Base-by-base conservation (phyloP, 805 yeast species). In the Clavispora phyllophila region DNA sequence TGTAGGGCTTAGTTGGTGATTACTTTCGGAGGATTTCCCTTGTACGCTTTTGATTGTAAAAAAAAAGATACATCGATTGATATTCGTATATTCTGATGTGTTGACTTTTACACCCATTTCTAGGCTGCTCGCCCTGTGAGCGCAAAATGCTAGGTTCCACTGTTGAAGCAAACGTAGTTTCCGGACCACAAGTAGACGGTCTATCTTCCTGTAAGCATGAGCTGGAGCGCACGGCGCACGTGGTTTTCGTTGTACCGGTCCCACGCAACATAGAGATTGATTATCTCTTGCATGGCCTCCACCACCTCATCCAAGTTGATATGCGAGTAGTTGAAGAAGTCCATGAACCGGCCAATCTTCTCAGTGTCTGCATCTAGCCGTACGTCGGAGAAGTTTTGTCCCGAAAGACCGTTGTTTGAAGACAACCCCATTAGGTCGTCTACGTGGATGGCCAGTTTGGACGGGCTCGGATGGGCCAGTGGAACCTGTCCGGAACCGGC, bases 251-350 rank as follows among this genome's bases (percentile, higher is more conserved):
- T 87, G 56, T 86, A 89, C n/a, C 78, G 60, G 50, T 85, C 88
- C 96, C 97, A 90, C 6, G 79, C 75, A 37, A 87, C 90, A 58
- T 90, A 91, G 3, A 90, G 62, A 3, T 85, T 79, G 33, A 91
- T 73, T 56, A 89, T 65, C 52, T 89, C 96, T 59, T 91, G 97
- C 23, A 89, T 80, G 10, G 89, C 82, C 46, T 85, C 91, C 34
- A 84, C 79, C 5, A 87, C 80, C 56, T 85, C 85, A 41, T 80
- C 85, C 27, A 89, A 62, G 56, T 90, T 85, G 3, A 91, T 76
- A 48, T 85, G 87, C 7, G 89, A 81, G 42, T 76, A 74, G 3
- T 90, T 91, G 49, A 91, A 63, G 58, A 86, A 88, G 22, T 70
- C 68, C 55, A 81, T 75, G 43, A 84, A 75, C 34, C 69, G 68